phyloP scores from a whole-genome alignment of 192 early-diverging fungal genomes.

The Podila horticola region DNA sequence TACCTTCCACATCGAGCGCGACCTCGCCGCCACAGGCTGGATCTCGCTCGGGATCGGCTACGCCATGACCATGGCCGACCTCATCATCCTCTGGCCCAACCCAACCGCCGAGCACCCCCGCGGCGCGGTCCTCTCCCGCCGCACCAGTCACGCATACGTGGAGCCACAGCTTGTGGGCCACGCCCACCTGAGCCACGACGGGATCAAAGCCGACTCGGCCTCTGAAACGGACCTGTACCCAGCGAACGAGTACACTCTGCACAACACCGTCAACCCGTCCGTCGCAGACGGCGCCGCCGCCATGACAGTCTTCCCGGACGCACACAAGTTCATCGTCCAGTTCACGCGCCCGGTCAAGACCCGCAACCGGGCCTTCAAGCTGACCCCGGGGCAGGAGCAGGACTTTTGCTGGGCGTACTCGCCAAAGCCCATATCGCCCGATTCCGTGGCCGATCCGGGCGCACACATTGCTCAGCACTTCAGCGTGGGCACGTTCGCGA shows the following conservation, averaged over 20 bases:
- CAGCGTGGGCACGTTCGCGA: conserved; percentile 40
- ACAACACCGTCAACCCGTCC: conserved; percentile 13
- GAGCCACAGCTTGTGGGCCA: conserved; percentile 28
- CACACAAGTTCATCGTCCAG: conserved; percentile 27
- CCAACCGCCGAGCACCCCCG: conserved; percentile 4
- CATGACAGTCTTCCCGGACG: conserved; percentile 17
- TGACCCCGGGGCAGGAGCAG: conserved; percentile 42
- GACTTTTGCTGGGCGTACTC: conserved; percentile 52
- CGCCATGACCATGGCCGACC: conserved; percentile 46
- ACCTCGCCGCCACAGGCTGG: conserved; percentile 28
- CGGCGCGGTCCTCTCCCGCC: conserved; percentile 32
- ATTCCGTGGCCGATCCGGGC: conserved; percentile 27
- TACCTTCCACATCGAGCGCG: conserved; percentile 42
- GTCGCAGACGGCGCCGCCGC: background rate
- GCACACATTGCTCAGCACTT: conserved; percentile 36
- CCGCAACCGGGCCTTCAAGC: conserved; percentile 21
- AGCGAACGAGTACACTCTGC: conserved; percentile 26
- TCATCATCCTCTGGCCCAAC: conserved; percentile 44
- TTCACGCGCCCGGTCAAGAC: conserved; percentile 39
- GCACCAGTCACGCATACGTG: conserved; percentile 41
- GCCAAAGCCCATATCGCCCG: conserved; percentile 32
- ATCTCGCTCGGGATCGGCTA: conserved; percentile 44
- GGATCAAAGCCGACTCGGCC: background rate
- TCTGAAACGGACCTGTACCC: conserved; percentile 24
- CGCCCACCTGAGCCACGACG: background rate